Base-by-base conservation (phyloP, 768 basidiomycete genomes). In the Mycena chlorophos region DNA sequence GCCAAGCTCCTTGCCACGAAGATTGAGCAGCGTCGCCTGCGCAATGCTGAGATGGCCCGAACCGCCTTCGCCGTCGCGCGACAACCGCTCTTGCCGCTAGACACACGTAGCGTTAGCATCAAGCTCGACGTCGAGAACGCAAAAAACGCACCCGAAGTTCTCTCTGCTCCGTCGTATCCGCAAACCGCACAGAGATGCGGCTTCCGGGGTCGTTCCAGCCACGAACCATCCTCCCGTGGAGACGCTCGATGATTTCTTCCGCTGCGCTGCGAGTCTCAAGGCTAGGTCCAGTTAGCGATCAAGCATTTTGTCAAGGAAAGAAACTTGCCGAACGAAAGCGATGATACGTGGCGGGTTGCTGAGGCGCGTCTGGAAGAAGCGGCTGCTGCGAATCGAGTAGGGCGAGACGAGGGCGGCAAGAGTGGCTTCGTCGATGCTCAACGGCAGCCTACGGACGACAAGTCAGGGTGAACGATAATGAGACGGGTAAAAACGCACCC, bases 181-280 rank as follows among this genome's bases (percentile, higher is more conserved):
- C 89, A 64, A 91, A 91, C 31, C 89, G 76, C 17, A 91, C 89
- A 4, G 86, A 88, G 53, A 91, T 89, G 48, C 89, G 72, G 65
- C 87, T 86, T 16, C 89, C 89, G 12, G 81, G 68, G 57, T 91
- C 89, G 57, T 88, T 81, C 85, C 83, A 87, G 12, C 90, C 90
- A 38, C 88, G 78, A 6, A 92, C 87, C 81, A 89, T 85, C 8
- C 87, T 78, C 5, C 90, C 90, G 66, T 92, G 89, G 26, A 92
- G 75, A 26, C 85, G 80, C 56, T 90, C 87, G 38, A 91, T 83
- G 51, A 88, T 79, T 54, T 91, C 88, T 63, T 90, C 87, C 2
- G 89, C 90, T 0, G 88, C 89, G 0, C 61, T 27, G 17, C 89
- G 85, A 17, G 80, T 84, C 62, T 91, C 89, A 23, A 92, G 74